These are phyloP conservation scores for Protea cynaroides DNA, from an alignment of 164 flowering plant species.

Conservation along the genomic window DNA sequence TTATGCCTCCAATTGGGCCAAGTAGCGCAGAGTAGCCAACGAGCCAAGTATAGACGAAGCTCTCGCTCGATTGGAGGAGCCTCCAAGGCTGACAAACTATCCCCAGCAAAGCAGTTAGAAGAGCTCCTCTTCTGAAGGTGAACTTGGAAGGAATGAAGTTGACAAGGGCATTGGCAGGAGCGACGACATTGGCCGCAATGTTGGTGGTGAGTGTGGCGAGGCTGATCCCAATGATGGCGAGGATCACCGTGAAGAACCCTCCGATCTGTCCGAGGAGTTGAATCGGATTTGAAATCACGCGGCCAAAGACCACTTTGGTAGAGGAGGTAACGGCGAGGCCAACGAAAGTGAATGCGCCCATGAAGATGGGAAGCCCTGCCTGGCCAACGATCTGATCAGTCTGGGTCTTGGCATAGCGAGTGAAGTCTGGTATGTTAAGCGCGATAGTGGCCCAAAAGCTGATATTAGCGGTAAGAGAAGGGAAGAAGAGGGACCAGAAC, in stretches of 20 bases:
- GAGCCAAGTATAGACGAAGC: slow-evolving; percentile 91
- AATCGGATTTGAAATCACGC: slow-evolving; percentile 71
- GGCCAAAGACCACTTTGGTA: slow-evolving; percentile 68
- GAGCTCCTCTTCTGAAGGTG: slow-evolving; percentile 70
- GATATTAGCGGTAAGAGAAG: slow-evolving; percentile 86
- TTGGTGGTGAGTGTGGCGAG: slow-evolving; percentile 86
- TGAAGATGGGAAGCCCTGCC: slow-evolving; percentile 75
- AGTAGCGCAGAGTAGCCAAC: slow-evolving; percentile 81
- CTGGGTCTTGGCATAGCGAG: slow-evolving; percentile 71
- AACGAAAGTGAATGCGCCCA: slow-evolving; percentile 85
- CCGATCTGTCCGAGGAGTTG: slow-evolving; percentile 65
- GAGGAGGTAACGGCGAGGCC: slow-evolving; percentile 90
- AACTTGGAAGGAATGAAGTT: slow-evolving; percentile 73
- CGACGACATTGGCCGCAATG: slow-evolving; percentile 86
- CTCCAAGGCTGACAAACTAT: slow-evolving; percentile 91
- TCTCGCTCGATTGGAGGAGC: slow-evolving; percentile 71
- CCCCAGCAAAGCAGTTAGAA: slow-evolving; percentile 69
- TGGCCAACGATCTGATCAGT: slow-evolving; percentile 82
- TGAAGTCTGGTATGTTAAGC: slow-evolving; percentile 87
- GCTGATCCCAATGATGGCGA: slow-evolving; percentile 71
- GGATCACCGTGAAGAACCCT: slow-evolving; percentile 40
- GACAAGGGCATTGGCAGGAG: slow-evolving; percentile 87
- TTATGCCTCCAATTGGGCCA: slow-evolving; percentile 88
- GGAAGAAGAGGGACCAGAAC: slow-evolving; percentile 82
- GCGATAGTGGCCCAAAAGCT: slow-evolving; percentile 91